These are phyloP conservation scores for Fusarium begoniae DNA, from an alignment of 2,329 filamentous ascomycete species.

Conservation along the genomic window DNA sequence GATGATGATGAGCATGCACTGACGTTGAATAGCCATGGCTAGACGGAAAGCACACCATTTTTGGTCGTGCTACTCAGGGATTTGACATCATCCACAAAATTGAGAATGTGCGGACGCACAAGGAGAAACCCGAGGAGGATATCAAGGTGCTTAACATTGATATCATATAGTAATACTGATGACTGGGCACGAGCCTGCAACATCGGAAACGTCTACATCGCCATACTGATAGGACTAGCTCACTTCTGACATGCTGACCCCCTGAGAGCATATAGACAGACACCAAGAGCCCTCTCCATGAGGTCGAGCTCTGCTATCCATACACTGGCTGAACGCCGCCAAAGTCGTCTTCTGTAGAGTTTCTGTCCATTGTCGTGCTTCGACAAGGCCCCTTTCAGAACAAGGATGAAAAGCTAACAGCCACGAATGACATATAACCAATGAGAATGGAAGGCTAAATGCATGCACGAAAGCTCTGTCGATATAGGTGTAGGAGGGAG, in stretches of 20 bases:
- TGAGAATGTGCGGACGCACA: constrained; percentile 85
- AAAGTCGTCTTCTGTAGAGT: constrained; percentile 20
- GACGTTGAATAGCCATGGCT: constrained; percentile 76
- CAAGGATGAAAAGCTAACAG: constrained; percentile 1
- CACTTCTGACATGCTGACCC: not conserved
- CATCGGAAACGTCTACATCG: not conserved
- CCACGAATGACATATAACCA: constrained; percentile 13
- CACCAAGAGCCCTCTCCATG: not conserved
- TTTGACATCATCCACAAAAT: constrained; percentile 96
- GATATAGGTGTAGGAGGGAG: not conserved
- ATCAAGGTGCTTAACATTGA: constrained; percentile 96
- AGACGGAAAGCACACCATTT: constrained; percentile 95
- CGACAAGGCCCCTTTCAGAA: not conserved
- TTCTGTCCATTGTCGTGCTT: constrained; percentile 40
- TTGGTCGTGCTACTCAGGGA: constrained; percentile 88
- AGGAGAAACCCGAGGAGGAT: constrained; percentile 95
- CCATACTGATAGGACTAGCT: not conserved
- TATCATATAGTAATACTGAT: constrained; percentile 52
- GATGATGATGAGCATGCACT: not conserved
- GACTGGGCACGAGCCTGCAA: not conserved
- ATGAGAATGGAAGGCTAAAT: constrained; percentile 4
- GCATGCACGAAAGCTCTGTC: constrained; percentile 10
- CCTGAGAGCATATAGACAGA: not conserved
- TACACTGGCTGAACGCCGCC: constrained; percentile 3
- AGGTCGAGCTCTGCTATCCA: constrained; percentile 1